phyloP scores from a whole-genome alignment of 257 asterid species.

The Nicotiana knightiana region DNA sequence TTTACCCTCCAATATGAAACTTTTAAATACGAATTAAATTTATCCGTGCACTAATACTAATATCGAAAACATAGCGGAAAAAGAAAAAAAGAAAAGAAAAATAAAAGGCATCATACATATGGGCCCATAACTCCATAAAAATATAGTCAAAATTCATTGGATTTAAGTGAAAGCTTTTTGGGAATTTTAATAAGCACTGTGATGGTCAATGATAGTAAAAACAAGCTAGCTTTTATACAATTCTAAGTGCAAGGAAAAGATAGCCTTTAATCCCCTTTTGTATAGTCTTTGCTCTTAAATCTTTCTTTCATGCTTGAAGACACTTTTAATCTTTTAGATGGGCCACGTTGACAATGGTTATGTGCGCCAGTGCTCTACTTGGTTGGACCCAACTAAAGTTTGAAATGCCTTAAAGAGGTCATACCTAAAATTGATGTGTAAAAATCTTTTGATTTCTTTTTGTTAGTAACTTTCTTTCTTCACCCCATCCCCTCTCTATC shows the following conservation, averaged over 20 bases:
- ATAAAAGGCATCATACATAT: not conserved
- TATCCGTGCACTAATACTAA: too few relatives aligned
- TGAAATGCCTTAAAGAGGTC: constrained; percentile 4
- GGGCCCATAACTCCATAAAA: constrained; percentile 1
- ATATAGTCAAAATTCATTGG: constrained; percentile 22
- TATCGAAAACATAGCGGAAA: too few relatives aligned
- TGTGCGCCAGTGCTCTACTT: not conserved
- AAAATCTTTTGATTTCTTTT: not conserved
- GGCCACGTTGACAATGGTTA: constrained; percentile 11
- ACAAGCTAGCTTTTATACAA: constrained; percentile 33
- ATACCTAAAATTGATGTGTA: not conserved
- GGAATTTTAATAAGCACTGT: constrained; percentile 34
- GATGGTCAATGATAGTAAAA: constrained; percentile 54
- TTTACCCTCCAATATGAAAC: too few relatives aligned
- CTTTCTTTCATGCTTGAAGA: not conserved
- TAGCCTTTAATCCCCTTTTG: constrained; percentile 37
- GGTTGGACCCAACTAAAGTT: constrained; percentile 8
- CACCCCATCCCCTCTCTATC: not conserved
- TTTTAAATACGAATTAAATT: too few relatives aligned
- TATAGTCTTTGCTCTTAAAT: not conserved
- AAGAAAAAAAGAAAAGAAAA: too few relatives aligned
- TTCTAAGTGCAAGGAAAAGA: constrained; percentile 46
- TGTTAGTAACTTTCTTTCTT: not conserved
- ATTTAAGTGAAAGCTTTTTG: constrained; percentile 9
- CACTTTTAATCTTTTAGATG: constrained; percentile 7